Percentiles rank a stretch among this genome's conserved stretches.
These are phyloP conservation scores for Dendrobium nobile DNA, from an alignment of 106 monocot species.

Conservation along the genomic window DNA sequence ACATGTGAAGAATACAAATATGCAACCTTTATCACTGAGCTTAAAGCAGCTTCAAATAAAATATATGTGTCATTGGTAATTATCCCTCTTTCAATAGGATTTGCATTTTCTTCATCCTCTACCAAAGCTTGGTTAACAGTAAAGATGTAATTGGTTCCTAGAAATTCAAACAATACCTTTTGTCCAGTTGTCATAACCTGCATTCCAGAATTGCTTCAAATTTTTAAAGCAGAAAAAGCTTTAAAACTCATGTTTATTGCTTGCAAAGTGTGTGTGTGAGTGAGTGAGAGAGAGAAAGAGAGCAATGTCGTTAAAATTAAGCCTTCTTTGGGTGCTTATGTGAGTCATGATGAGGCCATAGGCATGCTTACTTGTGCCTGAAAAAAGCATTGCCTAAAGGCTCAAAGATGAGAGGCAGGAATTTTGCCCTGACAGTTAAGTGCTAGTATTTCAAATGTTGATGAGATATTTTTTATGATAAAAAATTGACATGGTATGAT, in stretches of 20 bases:
- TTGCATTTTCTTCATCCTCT: conserved; percentile 57
- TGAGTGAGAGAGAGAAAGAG: too few species aligned
- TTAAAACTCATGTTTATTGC: not conserved
- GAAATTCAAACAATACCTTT: conserved; percentile 73
- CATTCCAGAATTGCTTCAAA: conserved; percentile 11
- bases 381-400: too few species aligned
- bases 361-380: too few species aligned
- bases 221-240: not conserved
- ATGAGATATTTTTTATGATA: too few species aligned
- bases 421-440: too few species aligned
- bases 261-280: too few species aligned
- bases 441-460: too few species aligned
- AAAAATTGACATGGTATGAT: too few species aligned
- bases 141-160: conserved; percentile 79
- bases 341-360: too few species aligned
- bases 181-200: conserved; percentile 94
- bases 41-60: conserved; percentile 78
- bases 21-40: conserved; percentile 88
- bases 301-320: too few species aligned
- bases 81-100: conserved; percentile 45
- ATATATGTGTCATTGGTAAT: conserved; percentile 77
- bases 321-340: too few species aligned
- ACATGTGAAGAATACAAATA: not conserved
- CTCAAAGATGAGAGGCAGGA: too few species aligned
- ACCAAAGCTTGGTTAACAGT: conserved; percentile 85